These are phyloP conservation scores for Arxiozyma slooffiae DNA, from an alignment of 1,139 yeast species.

Conservation along the genomic window DNA sequence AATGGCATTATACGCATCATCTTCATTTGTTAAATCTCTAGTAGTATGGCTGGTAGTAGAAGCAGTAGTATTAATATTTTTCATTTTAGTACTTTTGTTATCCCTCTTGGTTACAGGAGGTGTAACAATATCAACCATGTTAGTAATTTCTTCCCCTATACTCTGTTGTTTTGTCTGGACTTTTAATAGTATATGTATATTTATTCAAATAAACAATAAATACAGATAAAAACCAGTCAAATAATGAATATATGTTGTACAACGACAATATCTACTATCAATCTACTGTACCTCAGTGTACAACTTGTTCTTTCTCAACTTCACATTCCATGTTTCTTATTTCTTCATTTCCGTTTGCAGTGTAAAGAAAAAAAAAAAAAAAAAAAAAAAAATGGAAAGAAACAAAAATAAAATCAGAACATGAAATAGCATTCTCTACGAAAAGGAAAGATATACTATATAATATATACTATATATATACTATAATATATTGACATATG, in stretches of 20 bases:
- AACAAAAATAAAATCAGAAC: too few species aligned
- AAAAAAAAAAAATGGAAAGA: too few species aligned
- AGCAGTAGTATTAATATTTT: not conserved
- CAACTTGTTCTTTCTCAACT: not conserved
- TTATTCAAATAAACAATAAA: too few species aligned
- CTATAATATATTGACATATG: too few species aligned
- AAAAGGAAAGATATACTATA: too few species aligned
- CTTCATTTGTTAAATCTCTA: slow-evolving; percentile 29
- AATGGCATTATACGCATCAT: slow-evolving; percentile 33
- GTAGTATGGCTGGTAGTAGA: not conserved
- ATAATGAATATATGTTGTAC: too few species aligned
- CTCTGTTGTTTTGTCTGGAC: too few species aligned
- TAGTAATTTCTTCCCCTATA: not conserved
- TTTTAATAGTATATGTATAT: too few species aligned
- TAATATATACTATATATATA: too few species aligned
- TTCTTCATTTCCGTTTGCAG: too few species aligned
- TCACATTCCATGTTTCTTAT: not conserved
- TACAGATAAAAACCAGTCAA: not conserved
- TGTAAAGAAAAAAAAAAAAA: not conserved
- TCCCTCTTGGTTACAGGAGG: not conserved
- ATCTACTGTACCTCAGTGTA: not conserved
- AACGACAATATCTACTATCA: too few species aligned
- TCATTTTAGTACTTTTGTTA: not conserved
- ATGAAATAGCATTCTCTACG: not conserved
- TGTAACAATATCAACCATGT: not conserved